Conservation (phyloP, 257 asterid species). For the Ajuga chamaepitys region DNA sequence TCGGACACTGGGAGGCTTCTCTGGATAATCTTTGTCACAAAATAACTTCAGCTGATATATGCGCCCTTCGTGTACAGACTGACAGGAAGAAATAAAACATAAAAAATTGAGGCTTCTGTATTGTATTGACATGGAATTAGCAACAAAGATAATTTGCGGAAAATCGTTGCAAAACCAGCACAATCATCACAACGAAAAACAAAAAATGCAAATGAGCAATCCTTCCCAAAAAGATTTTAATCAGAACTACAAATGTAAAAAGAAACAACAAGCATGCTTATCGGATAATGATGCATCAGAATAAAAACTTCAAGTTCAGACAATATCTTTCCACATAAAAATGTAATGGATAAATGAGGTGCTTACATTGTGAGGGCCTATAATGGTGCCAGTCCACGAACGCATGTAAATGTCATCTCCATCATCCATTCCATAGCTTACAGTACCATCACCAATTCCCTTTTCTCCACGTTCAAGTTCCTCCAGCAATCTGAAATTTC, state of each 20-base stretch:
- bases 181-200: no score
- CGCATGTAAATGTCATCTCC: no score
- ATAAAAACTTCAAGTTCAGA: neutral
- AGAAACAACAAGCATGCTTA: neutral
- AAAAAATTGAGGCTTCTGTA: neutral
- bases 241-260: no score
- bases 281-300: neutral
- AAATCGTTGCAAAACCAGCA: no score
- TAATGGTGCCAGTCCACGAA: no score
- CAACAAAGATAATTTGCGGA: no score
- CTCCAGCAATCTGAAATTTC: slow-evolving; percentile 53
- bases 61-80: slow-evolving; percentile 89
- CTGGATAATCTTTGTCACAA: slow-evolving; percentile 90
- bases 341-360: neutral
- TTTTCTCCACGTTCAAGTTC: slow-evolving; percentile 59
- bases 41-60: slow-evolving; percentile 76
- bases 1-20: slow-evolving; percentile 85
- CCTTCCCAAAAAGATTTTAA: neutral
- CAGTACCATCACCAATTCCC: slow-evolving; percentile 55
- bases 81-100: slow-evolving; percentile 10
- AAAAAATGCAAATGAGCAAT: neutral
- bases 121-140: neutral
- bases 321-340: neutral
- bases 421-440: no score
- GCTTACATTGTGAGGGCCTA: slow-evolving; percentile 79